Evolutionary conservation across 2,329 filamentous ascomycete species (phyloP), one percentile per base, ranked within the genome.

Genomic region (Gyromitra esculenta): DNA sequence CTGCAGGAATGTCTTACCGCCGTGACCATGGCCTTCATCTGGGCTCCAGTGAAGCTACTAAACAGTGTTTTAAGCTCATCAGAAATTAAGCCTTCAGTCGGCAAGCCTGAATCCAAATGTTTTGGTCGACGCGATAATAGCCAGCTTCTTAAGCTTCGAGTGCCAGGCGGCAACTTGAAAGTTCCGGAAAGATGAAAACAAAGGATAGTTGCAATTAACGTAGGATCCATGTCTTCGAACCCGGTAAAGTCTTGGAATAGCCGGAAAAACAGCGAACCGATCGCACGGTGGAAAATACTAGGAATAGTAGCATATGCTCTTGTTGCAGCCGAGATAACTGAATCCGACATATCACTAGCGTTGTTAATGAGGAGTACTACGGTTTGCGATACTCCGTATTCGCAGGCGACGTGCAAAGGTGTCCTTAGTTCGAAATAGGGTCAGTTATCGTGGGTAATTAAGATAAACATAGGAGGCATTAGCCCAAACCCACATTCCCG

Each of bases 191-290:
- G 39, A 37, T 57, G 65, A 5, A 68, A 68, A 39, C 65, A 68
- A 59, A 68, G 65, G 21, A 68, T 68, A 0, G 37, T 68, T 35
- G 65, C 65, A 45, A 56, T 57, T 13, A 68, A 21, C 13, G 52
- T 45, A 56, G 65, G 65, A 4, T 37, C 21, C 65, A 68, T 68
- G 52, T n/a, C 52, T 48, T 68, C 65, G 15, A 68, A 59, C 18
- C 65, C 65, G 59, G 65, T 59, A 6, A 68, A 68, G 13, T 68
- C 65, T 48, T 68, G 52, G 37, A 68, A 68, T 35, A 68, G 25
- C 15, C 65, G 65, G 45, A 59, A 68, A 59, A 68, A 68, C 25
- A 68, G 31, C 21, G 13, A 68, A 57, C 59, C 48, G 4, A 68
- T 57, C 21, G 65, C 65, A 37, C 9, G 52, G 39, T 68, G 57